Conservation (phyloP, 768 basidiomycete species). For the Mrakia blollopis region DNA sequence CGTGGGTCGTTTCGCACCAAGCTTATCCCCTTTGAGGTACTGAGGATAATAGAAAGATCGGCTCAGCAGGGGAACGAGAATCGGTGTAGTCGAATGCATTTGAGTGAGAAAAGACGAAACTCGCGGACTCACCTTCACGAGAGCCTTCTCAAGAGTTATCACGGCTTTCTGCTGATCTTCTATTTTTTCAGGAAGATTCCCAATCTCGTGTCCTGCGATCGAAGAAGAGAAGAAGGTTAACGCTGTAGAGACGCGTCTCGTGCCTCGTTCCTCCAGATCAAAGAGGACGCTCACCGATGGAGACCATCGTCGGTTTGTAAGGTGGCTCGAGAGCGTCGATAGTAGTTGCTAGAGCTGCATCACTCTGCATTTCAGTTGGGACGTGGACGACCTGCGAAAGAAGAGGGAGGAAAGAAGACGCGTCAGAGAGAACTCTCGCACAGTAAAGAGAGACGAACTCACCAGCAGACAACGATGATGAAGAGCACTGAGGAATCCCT, state of each 20-base stretch:
- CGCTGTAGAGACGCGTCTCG: too few relatives aligned
- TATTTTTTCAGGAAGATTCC: conserved; percentile 22
- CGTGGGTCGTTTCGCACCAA: conserved; percentile 1
- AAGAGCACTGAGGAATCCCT: neutral
- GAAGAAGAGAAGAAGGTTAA: too few relatives aligned
- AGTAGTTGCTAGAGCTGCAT: neutral
- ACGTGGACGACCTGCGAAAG: conserved; percentile 8
- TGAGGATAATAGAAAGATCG: too few relatives aligned
- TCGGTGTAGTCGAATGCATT: too few relatives aligned
- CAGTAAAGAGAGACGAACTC: neutral
- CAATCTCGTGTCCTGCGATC: neutral
- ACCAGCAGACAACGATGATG: conserved; percentile 13
- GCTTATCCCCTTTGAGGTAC: conserved; percentile 15
- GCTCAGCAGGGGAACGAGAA: too few relatives aligned
- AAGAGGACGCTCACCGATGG: neutral
- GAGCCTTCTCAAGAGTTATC: conserved; percentile 16
- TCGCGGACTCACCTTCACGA: neutral
- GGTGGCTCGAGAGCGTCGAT: conserved; percentile 5
- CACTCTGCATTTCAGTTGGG: neutral
- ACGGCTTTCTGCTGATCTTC: conserved; percentile 15
- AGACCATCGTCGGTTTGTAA: neutral
- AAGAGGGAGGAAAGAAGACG: neutral
- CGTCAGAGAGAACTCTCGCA: neutral
- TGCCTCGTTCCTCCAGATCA: too few relatives aligned
- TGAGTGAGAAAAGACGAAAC: too few relatives aligned